These are phyloP conservation scores for Beauveria scarabaeidicola DNA, from an alignment of 2,329 filamentous ascomycete genomes.

Conservation along the genomic window DNA sequence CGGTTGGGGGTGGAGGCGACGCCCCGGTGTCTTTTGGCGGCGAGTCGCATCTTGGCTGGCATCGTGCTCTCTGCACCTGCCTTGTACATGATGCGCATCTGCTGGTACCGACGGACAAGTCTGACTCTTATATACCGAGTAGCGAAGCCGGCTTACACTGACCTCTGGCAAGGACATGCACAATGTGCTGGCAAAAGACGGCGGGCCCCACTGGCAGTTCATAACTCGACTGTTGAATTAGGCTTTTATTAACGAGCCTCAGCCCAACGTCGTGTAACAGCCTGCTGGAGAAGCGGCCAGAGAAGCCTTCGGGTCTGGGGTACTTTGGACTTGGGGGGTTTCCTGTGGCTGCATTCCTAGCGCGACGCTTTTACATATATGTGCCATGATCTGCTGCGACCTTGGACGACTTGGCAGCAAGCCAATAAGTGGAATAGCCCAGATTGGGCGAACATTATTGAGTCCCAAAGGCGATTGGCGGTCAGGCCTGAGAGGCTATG, in stretches of 20 bases:
- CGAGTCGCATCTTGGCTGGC: not conserved
- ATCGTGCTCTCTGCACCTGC: not conserved
- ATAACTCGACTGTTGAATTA: not conserved
- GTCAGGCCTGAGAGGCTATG: not conserved
- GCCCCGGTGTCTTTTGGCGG: not conserved
- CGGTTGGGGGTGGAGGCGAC: not conserved
- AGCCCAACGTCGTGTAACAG: slow-evolving; percentile 6
- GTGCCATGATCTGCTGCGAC: not conserved
- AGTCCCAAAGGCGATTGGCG: not conserved
- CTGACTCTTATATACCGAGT: slow-evolving; percentile 7
- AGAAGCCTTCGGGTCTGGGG: not conserved
- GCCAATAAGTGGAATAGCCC: not conserved
- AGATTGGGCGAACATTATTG: not conserved
- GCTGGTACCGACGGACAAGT: not conserved
- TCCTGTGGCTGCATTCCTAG: slow-evolving; percentile 2
- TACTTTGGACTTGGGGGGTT: not conserved
- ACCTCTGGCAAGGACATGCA: not conserved
- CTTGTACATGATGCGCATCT: not conserved
- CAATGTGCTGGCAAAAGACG: slow-evolving; percentile 5
- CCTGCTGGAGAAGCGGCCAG: not conserved
- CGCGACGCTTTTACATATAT: not conserved
- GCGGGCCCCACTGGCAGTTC: not conserved
- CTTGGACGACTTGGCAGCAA: not conserved
- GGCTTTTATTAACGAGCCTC: not conserved
- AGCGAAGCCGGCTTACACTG: not conserved